A percentile compares a stretch with the other conserved stretches of the same genome.
Evolutionary conservation across 441 rosid species (phyloP).

Genomic region (Metrosideros polymorpha): DNA sequence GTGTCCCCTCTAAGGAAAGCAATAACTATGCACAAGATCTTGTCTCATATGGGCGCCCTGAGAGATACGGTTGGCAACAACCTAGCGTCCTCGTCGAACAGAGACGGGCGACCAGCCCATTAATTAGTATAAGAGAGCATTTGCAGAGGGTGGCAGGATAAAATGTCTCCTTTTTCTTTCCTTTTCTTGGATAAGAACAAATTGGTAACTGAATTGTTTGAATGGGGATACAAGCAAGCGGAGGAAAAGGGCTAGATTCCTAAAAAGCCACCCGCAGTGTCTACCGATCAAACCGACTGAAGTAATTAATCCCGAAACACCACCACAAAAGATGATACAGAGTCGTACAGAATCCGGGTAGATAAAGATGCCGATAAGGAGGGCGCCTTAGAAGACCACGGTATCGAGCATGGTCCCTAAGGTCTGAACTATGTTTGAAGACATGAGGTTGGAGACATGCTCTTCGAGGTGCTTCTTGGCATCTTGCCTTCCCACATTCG

Average conservation of each 20-base stretch:
- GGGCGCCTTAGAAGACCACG: constrained; percentile 54
- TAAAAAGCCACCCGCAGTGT: background rate
- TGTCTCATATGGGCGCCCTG: background rate
- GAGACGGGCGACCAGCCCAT: background rate
- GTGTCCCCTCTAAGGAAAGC: background rate
- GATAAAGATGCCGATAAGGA: too few relatives aligned
- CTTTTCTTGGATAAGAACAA: background rate
- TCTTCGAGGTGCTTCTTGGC: constrained; percentile 97
- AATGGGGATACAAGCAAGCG: background rate
- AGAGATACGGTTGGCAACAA: too few relatives aligned
- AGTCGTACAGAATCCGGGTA: background rate
- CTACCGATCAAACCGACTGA: background rate
- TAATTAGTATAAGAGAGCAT: background rate
- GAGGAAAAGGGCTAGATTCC: background rate
- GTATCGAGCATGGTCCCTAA: constrained; percentile 97
- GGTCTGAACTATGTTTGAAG: constrained; percentile 91
- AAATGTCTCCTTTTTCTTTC: background rate
- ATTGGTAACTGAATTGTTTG: background rate
- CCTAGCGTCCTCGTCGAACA: background rate
- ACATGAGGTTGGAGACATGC: constrained; percentile 90
- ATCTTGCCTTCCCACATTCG: constrained; percentile 96
- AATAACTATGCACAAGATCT: background rate
- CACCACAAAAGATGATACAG: background rate
- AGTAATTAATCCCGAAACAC: background rate
- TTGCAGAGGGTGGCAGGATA: background rate